These are phyloP conservation scores for Orbilia blumenaviensis DNA, from an alignment of 2,329 filamentous ascomycete genomes.

Conservation along the genomic window DNA sequence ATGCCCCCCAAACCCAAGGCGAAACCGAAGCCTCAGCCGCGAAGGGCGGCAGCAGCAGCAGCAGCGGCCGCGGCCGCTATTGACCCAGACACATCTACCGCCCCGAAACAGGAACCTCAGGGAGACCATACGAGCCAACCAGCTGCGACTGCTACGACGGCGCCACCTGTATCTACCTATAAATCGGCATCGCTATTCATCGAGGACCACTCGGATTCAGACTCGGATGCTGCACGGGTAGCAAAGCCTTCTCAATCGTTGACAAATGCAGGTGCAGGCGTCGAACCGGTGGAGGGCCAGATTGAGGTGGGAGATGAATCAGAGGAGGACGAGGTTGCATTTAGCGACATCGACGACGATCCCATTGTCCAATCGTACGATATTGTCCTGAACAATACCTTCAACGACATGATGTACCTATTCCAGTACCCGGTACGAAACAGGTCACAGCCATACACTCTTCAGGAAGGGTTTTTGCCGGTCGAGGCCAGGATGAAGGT, in stretches of 20 bases:
- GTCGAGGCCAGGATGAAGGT: slow-evolving; percentile 83
- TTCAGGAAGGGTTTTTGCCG: slow-evolving; percentile 68
- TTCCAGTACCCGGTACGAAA: slow-evolving; percentile 88
- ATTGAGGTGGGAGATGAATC: slow-evolving; percentile 12
- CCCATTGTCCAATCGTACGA: slow-evolving; percentile 80
- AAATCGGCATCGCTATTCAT: slow-evolving; percentile 40
- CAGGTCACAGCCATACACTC: slow-evolving; percentile 71
- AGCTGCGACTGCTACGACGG: not conserved
- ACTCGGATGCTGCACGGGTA: slow-evolving; percentile 2
- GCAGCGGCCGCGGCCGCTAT: not conserved
- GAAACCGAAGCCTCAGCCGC: slow-evolving; percentile 41
- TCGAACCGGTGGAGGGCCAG: not conserved
- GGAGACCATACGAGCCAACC: not conserved
- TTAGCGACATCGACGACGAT: slow-evolving; percentile 65
- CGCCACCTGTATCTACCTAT: slow-evolving; percentile 16
- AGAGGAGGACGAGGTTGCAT: slow-evolving; percentile 34
- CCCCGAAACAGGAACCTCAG: slow-evolving; percentile 31
- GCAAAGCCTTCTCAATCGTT: not conserved
- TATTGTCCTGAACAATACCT: slow-evolving; percentile 81
- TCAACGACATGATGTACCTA: slow-evolving; percentile 76
- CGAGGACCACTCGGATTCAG: slow-evolving; percentile 42
- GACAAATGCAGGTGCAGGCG: not conserved
- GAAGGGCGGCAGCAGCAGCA: slow-evolving; percentile 1
- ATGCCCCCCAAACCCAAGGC: slow-evolving; percentile 39
- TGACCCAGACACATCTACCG: not conserved